Percentiles rank a stretch among this genome's conserved stretches.
phyloP scores from a whole-genome alignment of 345 rosid species.

The Melaleuca quinquenervia region DNA sequence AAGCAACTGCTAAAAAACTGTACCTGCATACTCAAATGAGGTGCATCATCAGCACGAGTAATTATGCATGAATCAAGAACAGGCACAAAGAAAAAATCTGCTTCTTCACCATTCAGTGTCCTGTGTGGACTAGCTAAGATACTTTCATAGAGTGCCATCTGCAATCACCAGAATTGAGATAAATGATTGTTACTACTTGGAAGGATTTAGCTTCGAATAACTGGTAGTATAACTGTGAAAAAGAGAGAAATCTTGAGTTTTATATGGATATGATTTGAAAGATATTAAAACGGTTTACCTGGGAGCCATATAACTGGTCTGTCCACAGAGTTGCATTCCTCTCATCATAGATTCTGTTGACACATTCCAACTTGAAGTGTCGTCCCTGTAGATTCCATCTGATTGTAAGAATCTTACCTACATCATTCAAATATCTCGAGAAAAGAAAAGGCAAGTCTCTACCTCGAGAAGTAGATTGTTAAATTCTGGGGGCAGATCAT shows the following conservation, averaged over 20 bases:
- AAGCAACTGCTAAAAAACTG: neutral
- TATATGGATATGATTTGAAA: neutral
- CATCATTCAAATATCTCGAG: neutral
- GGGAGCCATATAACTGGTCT: constrained; percentile 82
- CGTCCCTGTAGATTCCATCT: constrained; percentile 58
- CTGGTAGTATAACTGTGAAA: neutral
- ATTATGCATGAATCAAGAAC: constrained; percentile 97
- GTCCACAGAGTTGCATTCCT: constrained; percentile 83
- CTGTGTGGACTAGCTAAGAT: constrained; percentile 70
- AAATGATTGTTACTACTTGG: neutral
- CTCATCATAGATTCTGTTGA: constrained; percentile 75
- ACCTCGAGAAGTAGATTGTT: constrained; percentile 94
- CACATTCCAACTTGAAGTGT: constrained; percentile 80
- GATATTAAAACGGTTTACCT: constrained; percentile 35
- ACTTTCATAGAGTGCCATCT: constrained; percentile 96
- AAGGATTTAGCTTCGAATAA: neutral
- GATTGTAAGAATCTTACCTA: constrained; percentile 5
- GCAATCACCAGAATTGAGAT: constrained; percentile 5
- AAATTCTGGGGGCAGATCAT: constrained; percentile 91
- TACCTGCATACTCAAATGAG: constrained; percentile 78
- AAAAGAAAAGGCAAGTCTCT: constrained; percentile 1
- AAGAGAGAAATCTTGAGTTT: neutral
- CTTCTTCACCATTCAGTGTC: constrained; percentile 90
- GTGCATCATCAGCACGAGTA: constrained; percentile 86
- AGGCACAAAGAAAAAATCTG: constrained; percentile 95